Percentiles rank a stretch among this genome's conserved stretches.
Evolutionary conservation across 202 grass and related monocot genomes (phyloP).

Genomic region (Brachypodium distachyon): DNA sequence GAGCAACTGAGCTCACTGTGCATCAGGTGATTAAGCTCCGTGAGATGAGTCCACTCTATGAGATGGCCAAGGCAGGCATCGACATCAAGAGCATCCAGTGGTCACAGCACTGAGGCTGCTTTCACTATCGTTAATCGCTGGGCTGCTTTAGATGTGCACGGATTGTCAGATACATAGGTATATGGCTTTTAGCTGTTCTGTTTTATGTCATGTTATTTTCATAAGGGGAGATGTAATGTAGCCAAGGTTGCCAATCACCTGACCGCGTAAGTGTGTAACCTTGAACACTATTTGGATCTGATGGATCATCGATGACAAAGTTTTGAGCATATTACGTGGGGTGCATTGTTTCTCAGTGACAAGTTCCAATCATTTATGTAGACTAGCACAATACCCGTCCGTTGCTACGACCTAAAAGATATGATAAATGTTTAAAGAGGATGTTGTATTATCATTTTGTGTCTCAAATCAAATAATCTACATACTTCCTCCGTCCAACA

Average conservation of each 20-base stretch:
- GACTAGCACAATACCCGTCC: too few relatives aligned
- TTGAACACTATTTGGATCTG: background rate
- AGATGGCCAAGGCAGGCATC: constrained; percentile 84
- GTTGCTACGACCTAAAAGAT: too few relatives aligned
- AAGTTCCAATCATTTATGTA: background rate
- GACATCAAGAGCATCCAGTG: constrained; percentile 74
- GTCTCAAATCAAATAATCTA: too few relatives aligned
- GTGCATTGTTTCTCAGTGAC: background rate
- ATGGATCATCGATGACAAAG: background rate
- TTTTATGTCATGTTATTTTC: constrained; percentile 15
- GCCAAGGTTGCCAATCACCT: background rate
- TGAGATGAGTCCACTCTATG: constrained; percentile 78
- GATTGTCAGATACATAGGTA: constrained; percentile 31
- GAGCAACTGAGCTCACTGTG: constrained; percentile 57
- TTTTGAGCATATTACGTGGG: background rate
- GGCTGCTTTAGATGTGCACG: background rate
- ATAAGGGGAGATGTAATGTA: constrained; percentile 5
- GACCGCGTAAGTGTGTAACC: background rate
- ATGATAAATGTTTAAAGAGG: too few relatives aligned
- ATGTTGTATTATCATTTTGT: too few relatives aligned
- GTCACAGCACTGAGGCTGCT: constrained; percentile 47
- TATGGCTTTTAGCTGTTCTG: constrained; percentile 17
- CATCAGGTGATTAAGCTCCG: constrained; percentile 77
- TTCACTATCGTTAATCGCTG: background rate
- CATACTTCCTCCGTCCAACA: too few relatives aligned